Evolutionary conservation across 169 alveolate species (phyloP), one percentile per base, ranked within the genome.

Genomic region (Theileria orientalis): DNA sequence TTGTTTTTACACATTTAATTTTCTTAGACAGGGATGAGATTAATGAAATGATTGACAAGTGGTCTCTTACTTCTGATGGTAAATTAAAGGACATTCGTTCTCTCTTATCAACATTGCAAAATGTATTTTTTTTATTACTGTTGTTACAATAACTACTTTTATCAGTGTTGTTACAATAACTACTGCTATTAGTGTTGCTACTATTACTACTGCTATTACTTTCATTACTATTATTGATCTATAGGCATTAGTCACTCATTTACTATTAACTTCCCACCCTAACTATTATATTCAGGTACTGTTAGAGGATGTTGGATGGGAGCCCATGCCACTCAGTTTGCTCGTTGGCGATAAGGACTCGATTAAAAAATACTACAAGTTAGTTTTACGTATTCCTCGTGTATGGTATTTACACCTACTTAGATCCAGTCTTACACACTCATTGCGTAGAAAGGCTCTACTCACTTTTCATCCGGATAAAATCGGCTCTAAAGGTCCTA

Each of bases 221-320:
- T n/a, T n/a, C n/a, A n/a, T n/a, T n/a, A n/a, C n/a, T n/a, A n/a
- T n/a, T n/a, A n/a, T n/a, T n/a, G n/a, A n/a, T n/a, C n/a, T n/a
- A n/a, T n/a, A n/a, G n/a, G n/a, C n/a, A n/a, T n/a, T n/a, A n/a
- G n/a, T n/a, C n/a, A n/a, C n/a, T n/a, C n/a, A n/a, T n/a, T n/a
- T n/a, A n/a, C n/a, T n/a, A n/a, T n/a, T n/a, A n/a, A n/a, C n/a
- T n/a, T n/a, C n/a, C n/a, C n/a, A n/a, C n/a, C n/a, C n/a, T n/a
- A n/a, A n/a, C n/a, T n/a, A 35, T 29, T 33, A 3, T 13, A 9
- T 32, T 23, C 57, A 76, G 85, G 80, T 76, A 7, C 69, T 94
- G 41, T 94, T 97, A 97, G 60, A 74, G 32, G 87, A 72, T 30
- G 90, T 90, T 0, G 87, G 79, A 19, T 94, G 97, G 96, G 85